Evolutionary conservation across 345 rosid species (phyloP).

Genomic region (Adansonia digitata): DNA sequence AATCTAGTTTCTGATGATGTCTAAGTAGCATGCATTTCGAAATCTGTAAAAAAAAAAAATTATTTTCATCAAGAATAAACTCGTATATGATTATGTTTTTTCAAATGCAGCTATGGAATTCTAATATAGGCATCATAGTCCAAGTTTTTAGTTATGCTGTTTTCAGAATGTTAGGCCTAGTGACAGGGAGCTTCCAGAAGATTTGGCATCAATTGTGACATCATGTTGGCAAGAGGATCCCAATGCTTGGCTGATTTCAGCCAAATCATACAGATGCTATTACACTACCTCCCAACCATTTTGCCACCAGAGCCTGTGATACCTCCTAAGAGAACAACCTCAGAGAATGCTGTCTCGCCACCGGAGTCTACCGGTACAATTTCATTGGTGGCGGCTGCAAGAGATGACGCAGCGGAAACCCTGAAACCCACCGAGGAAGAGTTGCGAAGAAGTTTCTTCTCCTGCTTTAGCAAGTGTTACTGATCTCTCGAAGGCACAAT

Average conservation of each 20-base stretch:
- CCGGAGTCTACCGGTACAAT: conserved; percentile 91
- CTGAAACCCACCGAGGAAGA: conserved; percentile 34
- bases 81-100: not conserved
- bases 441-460: conserved; percentile 57
- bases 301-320: conserved; percentile 50
- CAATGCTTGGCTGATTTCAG: conserved; percentile 73
- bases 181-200: conserved; percentile 69
- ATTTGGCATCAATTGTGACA: conserved; percentile 66
- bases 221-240: conserved; percentile 99
- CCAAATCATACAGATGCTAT: conserved; percentile 82
- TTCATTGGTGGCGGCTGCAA: conserved; percentile 65
- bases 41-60: not conserved
- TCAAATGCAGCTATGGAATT: not conserved
- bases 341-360: conserved; percentile 57
- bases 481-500: conserved; percentile 22
- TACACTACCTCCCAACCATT: conserved; percentile 54
- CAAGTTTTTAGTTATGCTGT: conserved; percentile 2
- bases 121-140: not conserved
- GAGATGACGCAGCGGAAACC: conserved; percentile 44
- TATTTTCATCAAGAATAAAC: not conserved
- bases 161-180: conserved; percentile 87
- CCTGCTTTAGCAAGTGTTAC: conserved; percentile 65
- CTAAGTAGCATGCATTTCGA: not conserved
- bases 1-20: not conserved
- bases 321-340: conserved; percentile 44